Evolutionary conservation across 495 filamentous ascomycete species (phyloP), one percentile per base, ranked within the genome.

Genomic region (Neurospora sp.): DNA sequence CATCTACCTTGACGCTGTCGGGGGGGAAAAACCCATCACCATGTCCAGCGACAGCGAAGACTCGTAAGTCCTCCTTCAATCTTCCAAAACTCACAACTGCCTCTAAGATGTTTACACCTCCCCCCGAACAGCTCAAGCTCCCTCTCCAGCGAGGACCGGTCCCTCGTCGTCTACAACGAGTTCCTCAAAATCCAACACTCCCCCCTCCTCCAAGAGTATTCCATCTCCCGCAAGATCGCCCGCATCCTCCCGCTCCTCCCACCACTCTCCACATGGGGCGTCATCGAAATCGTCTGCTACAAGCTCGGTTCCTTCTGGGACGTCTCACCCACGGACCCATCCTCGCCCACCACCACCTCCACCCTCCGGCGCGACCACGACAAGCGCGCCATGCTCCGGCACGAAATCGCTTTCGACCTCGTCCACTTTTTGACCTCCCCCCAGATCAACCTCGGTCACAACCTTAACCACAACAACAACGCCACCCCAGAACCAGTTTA

Each of bases 241-340:
- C 69, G 72, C 4, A 69, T 69, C 37, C 61, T 71, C 4, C 74
- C 73, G 40, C 71, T 70, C 18, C 20, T 74, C 39, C 59, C 73
- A 7, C 74, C 72, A 3, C 20, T 14, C 10, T 74, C 69, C 61
- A 27, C 48, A 2, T 74, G 74, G 72, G 72, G 74, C 41, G 39
- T 75, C 42, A 73, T 69, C 10, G 73, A 73, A 37, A 71, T 75
- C 0, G 61, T 75, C 14, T 75, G 74, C 65, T 61, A 73, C 14
- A 68, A 40, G 39, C 42, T 74, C 5, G 74, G 74, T 12, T 74
- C 72, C 8, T 70, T 73, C 37, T 61, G 39, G 27, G 61, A 75
- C 70, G 65, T 71, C 39, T 22, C 16, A 0, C 22, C 61, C 53
- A 73, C 27, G 38, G 72, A 7, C 69, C 71, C 10, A 46, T 71